phyloP scores from a whole-genome alignment of 768 basidiomycete species.

The Cystobasidium tubakii region DNA sequence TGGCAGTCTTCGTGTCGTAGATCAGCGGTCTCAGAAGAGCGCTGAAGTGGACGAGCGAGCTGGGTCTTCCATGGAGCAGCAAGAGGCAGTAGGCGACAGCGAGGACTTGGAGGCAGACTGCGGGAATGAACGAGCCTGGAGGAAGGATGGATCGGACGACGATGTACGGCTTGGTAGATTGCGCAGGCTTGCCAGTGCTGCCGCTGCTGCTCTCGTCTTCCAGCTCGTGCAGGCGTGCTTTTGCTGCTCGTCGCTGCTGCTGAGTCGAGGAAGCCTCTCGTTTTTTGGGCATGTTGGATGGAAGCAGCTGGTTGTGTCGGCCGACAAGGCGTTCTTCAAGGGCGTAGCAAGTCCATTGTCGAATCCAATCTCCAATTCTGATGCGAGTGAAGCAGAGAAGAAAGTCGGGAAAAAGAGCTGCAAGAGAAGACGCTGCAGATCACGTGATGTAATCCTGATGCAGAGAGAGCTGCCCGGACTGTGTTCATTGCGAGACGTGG shows the following conservation, averaged over 20 bases:
- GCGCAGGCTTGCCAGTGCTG: neutral
- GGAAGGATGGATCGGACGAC: slow-evolving; percentile 1
- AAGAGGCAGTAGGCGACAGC: slow-evolving; percentile 14
- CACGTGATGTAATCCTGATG: neutral
- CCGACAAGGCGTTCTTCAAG: neutral
- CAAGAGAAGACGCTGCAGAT: neutral
- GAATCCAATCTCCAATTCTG: neutral
- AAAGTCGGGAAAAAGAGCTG: neutral
- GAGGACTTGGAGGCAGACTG: slow-evolving; percentile 7
- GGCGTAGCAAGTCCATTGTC: neutral
- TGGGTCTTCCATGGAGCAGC: slow-evolving; percentile 4
- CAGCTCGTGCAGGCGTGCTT: neutral
- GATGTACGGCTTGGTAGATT: neutral
- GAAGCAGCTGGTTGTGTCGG: neutral
- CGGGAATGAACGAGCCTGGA: slow-evolving; percentile 17
- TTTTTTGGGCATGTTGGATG: neutral
- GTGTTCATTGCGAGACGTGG: no score
- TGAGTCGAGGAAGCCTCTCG: neutral
- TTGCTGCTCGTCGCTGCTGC: neutral
- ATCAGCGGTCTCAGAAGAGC: neutral
- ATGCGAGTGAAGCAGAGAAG: neutral
- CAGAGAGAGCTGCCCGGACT: no score
- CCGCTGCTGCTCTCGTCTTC: neutral
- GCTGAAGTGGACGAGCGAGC: slow-evolving; percentile 8
- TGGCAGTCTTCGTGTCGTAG: neutral